phyloP scores from a whole-genome alignment of 169 alveolate genomes.

The Cryptosporidium sp. region DNA sequence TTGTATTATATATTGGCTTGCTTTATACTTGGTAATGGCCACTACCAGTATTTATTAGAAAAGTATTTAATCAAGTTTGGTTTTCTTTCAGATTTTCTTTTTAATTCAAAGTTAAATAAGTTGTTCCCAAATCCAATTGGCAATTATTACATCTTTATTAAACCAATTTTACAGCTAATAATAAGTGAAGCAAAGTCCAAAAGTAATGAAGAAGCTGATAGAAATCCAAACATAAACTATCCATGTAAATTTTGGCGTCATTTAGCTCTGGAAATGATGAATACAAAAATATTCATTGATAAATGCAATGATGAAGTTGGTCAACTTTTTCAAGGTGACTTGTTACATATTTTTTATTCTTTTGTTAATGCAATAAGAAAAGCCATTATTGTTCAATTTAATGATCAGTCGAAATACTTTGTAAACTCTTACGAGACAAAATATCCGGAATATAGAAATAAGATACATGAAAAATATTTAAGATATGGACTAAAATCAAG shows the following conservation, averaged over 20 bases:
- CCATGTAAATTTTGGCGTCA: slow-evolving; percentile 66
- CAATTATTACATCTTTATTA: slow-evolving; percentile 22
- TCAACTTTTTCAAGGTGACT: slow-evolving; percentile 35
- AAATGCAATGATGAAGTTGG: slow-evolving; percentile 60
- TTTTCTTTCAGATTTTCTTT: slow-evolving; percentile 8
- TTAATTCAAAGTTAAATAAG: not conserved
- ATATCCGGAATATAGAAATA: not conserved
- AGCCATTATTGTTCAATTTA: slow-evolving; percentile 11
- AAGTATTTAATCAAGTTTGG: not conserved
- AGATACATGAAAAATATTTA: not conserved
- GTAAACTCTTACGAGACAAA: not conserved
- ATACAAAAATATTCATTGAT: slow-evolving; percentile 44
- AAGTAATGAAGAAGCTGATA: not conserved
- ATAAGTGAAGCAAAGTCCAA: not conserved
- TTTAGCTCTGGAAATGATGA: slow-evolving; percentile 40
- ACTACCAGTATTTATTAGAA: slow-evolving; percentile 8
- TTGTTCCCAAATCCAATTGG: slow-evolving; percentile 9
- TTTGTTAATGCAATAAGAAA: not conserved
- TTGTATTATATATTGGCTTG: slow-evolving; percentile 24
- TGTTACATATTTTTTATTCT: slow-evolving; percentile 19
- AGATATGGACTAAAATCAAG: not conserved
- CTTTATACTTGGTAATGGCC: slow-evolving; percentile 6
- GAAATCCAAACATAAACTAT: not conserved
- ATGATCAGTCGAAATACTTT: not conserved
- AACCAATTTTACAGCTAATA: slow-evolving; percentile 33